Percentiles rank a stretch among this genome's conserved stretches.
These are phyloP conservation scores for Colletotrichum liriopes DNA, from an alignment of 2,329 filamentous ascomycete genomes.

Conservation along the genomic window DNA sequence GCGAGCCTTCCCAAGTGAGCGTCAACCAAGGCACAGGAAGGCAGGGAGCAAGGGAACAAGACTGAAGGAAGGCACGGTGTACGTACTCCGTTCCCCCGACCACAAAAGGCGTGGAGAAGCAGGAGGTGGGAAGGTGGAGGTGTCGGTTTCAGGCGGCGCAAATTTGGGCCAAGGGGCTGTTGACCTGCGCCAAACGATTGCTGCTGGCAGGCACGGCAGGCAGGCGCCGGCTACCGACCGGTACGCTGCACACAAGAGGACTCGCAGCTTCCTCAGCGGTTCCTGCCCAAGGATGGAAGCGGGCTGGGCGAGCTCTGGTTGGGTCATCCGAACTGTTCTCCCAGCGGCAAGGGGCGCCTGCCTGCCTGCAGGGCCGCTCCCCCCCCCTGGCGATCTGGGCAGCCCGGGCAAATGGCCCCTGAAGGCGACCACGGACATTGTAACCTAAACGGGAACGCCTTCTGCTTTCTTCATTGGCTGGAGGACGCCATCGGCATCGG, in stretches of 20 bases:
- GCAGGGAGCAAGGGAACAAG: background rate
- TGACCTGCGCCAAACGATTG: background rate
- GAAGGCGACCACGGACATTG: slow-evolving; percentile 7
- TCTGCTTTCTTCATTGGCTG: background rate
- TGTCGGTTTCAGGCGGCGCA: slow-evolving; percentile 37
- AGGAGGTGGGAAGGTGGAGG: slow-evolving; percentile 17
- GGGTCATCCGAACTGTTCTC: background rate
- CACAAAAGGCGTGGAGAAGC: background rate
- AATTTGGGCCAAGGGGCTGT: slow-evolving; percentile 12
- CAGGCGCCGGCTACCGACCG: background rate
- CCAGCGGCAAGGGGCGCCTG: too few relatives aligned
- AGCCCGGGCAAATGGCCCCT: background rate
- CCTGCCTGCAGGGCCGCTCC: background rate
- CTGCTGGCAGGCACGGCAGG: background rate
- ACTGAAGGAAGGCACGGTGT: background rate
- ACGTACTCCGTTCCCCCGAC: background rate
- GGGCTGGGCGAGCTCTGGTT: background rate
- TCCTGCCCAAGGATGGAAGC: too few relatives aligned
- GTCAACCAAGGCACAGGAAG: background rate
- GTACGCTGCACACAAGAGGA: too few relatives aligned
- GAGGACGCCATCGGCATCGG: background rate
- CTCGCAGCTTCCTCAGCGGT: background rate
- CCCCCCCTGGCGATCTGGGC: too few relatives aligned
- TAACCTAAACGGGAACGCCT: background rate
- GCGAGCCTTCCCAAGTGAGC: too few relatives aligned